Evolutionary conservation across 139 green algal genomes (phyloP).

Genomic region (Medakamo hakoo): DNA sequence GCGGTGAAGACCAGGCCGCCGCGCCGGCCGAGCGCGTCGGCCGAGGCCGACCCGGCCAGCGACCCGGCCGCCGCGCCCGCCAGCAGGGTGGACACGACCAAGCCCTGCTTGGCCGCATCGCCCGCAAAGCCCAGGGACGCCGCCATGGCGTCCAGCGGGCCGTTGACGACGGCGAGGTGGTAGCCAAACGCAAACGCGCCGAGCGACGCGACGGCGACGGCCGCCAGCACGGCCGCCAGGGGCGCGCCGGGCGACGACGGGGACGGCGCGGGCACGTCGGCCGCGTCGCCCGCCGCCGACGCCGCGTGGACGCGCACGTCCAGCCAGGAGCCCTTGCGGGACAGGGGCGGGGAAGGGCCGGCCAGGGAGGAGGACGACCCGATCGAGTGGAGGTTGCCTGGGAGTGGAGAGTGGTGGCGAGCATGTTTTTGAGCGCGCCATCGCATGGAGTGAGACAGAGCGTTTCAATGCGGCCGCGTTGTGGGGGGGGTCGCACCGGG

Average conservation of each 20-base stretch:
- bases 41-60: slow-evolving; percentile 44
- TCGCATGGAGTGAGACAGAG: too few species aligned
- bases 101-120: slow-evolving; percentile 46
- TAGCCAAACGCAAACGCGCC: slow-evolving; percentile 74
- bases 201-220: slow-evolving; percentile 36
- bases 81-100: slow-evolving; percentile 67
- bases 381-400: too few species aligned
- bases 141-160: slow-evolving; percentile 64
- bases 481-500: too few species aligned
- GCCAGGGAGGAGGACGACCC: too few species aligned
- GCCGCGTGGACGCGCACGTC: not conserved
- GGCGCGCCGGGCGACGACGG: not conserved
- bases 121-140: slow-evolving; percentile 56
- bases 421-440: too few species aligned
- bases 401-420: too few species aligned
- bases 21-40: slow-evolving; percentile 52
- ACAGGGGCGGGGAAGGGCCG: too few species aligned
- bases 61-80: slow-evolving; percentile 53
- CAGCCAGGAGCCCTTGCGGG: too few species aligned
- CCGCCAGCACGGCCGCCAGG: slow-evolving; percentile 21
- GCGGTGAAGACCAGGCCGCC: slow-evolving; percentile 44
- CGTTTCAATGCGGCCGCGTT: too few species aligned
- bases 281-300: not conserved
- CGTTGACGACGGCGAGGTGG: slow-evolving; percentile 77
- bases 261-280: too few species aligned